Conservation (phyloP, 2,329 filamentous ascomycete genomes). For the Stagonosporopsis cucurbitacearum region DNA sequence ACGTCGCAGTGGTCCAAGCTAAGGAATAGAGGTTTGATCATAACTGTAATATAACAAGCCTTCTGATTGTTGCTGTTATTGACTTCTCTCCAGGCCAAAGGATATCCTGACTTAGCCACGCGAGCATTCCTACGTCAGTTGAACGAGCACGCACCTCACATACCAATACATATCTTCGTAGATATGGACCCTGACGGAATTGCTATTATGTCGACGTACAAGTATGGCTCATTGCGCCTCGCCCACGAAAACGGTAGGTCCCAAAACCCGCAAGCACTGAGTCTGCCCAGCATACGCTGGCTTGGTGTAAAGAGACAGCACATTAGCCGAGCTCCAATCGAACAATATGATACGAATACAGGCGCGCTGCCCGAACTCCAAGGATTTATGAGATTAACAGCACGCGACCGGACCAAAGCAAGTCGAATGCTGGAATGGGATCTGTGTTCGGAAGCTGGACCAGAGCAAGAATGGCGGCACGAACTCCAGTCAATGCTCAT, state of each 20-base stretch:
- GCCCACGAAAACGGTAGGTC: conserved; percentile 63
- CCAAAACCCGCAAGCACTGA: conserved; percentile 35
- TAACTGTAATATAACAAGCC: conserved; percentile 62
- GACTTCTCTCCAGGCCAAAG: conserved; percentile 68
- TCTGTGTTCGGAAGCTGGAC: conserved; percentile 38
- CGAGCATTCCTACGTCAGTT: conserved; percentile 64
- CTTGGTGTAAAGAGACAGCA: conserved; percentile 63
- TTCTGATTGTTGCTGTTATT: background rate
- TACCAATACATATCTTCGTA: conserved; percentile 67
- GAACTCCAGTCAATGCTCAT: conserved; percentile 77
- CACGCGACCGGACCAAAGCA: conserved; percentile 66
- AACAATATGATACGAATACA: conserved; percentile 22
- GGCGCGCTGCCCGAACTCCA: conserved; percentile 35
- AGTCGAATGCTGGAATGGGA: conserved; percentile 58
- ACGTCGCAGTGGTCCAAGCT: conserved; percentile 61
- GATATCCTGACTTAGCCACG: conserved; percentile 78
- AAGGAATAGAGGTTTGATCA: conserved; percentile 65
- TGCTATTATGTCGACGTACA: conserved; percentile 76
- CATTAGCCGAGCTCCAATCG: conserved; percentile 26
- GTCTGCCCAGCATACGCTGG: conserved; percentile 64
- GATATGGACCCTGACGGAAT: conserved; percentile 82
- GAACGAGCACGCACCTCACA: conserved; percentile 45
- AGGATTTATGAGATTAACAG: conserved; percentile 59
- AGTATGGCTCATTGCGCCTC: conserved; percentile 68
- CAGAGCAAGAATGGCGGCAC: conserved; percentile 52